A percentile compares a stretch with the other conserved stretches of the same genome.
These are phyloP conservation scores for Talaromyces funiculosus DNA, from an alignment of 2,329 filamentous ascomycete genomes.

Conservation along the genomic window DNA sequence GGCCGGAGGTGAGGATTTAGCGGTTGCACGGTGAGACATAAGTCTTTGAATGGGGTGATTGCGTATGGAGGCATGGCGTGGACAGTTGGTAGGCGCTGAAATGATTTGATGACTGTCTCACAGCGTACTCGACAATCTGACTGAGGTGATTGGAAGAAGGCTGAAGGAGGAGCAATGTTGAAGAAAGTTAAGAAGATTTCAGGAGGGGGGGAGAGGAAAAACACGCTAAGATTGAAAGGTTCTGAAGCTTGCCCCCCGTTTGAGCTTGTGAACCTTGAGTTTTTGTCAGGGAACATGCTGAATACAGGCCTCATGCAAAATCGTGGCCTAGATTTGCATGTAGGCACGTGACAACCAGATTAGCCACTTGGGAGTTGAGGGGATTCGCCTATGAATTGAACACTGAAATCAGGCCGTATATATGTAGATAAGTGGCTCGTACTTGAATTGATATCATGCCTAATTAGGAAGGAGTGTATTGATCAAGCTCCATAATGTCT, in stretches of 20 bases:
- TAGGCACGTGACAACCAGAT: too few species aligned
- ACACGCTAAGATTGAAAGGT: neutral
- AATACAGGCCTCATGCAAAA: neutral
- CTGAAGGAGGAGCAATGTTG: neutral
- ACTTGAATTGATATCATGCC: too few species aligned
- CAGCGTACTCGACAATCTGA: neutral
- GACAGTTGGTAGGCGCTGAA: too few species aligned
- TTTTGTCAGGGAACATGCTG: neutral
- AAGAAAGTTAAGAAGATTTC: neutral
- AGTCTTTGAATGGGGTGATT: neutral
- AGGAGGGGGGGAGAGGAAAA: neutral
- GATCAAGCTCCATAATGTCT: too few species aligned
- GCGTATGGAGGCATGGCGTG: neutral
- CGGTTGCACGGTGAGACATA: neutral
- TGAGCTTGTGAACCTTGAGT: neutral
- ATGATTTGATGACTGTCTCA: neutral
- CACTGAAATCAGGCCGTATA: too few species aligned
- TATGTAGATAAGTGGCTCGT: too few species aligned
- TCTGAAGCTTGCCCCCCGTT: neutral
- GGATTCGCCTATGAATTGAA: too few species aligned
- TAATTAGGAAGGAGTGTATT: too few species aligned
- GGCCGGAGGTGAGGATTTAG: neutral
- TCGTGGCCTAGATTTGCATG: too few species aligned
- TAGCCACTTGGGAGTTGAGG: too few species aligned
- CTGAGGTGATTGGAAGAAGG: too few species aligned